These are phyloP conservation scores for Colletotrichum liaoningense DNA, from an alignment of 2,329 filamentous ascomycete species.

Conservation along the genomic window DNA sequence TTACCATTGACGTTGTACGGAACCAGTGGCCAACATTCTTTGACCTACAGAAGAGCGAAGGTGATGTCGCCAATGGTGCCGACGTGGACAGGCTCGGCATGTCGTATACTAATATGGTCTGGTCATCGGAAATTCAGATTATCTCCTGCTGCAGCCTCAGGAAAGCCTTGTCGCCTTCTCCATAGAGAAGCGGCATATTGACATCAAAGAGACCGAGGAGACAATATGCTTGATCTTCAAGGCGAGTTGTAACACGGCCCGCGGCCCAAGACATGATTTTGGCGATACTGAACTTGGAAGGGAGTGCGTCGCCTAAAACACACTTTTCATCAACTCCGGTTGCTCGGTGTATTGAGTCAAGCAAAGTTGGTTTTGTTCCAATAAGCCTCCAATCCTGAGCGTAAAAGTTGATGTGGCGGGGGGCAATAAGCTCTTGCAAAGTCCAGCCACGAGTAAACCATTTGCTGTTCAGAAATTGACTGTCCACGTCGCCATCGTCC, in stretches of 20 bases:
- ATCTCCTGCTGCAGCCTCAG: constrained; percentile 49
- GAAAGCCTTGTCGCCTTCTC: constrained; percentile 48
- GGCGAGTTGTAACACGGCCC: constrained; percentile 42
- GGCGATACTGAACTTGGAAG: constrained; percentile 38
- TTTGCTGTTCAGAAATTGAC: neutral
- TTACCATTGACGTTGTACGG: neutral
- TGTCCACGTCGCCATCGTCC: neutral
- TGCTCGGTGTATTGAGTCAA: neutral
- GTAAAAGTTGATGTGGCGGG: constrained; percentile 18
- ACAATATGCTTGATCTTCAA: constrained; percentile 48
- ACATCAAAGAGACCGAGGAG: constrained; percentile 49
- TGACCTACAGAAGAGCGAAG: neutral
- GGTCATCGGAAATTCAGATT: constrained; percentile 46
- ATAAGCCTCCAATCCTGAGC: constrained; percentile 20
- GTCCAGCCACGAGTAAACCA: constrained; percentile 38
- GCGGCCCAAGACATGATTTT: constrained; percentile 50
- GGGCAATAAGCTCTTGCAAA: constrained; percentile 34
- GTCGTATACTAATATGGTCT: constrained; percentile 46
- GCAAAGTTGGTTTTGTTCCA: neutral
- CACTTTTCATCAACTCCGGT: neutral
- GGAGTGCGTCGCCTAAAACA: neutral
- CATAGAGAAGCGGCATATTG: constrained; percentile 50
- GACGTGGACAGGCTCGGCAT: neutral
- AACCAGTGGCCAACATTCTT: neutral
- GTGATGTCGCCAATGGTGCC: neutral